phyloP scores from a whole-genome alignment of 495 filamentous ascomycete genomes.

The Trichoderma virens region DNA sequence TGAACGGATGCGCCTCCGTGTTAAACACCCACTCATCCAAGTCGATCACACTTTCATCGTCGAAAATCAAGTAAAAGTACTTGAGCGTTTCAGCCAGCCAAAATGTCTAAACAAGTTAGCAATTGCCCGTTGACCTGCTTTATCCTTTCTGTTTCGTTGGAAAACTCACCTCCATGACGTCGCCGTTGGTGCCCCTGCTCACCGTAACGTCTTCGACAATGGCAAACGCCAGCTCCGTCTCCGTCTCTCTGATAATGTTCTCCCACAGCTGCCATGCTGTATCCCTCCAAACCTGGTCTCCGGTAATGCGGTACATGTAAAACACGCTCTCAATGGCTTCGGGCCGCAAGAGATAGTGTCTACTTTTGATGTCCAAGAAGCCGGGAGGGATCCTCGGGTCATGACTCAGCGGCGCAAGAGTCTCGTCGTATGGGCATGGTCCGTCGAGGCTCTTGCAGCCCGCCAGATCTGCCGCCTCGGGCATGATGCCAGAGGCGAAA shows the following conservation, averaged over 20 bases:
- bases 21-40: conserved; percentile 50
- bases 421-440: conserved; percentile 21
- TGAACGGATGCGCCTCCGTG: conserved; percentile 72
- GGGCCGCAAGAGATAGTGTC: conserved; percentile 39
- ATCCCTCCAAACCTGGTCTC: conserved; percentile 41
- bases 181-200: conserved; percentile 22
- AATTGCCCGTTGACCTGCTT: conserved; percentile 11
- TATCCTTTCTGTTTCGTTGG: not conserved
- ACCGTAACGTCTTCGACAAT: conserved; percentile 31
- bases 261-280: conserved; percentile 53
- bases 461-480: conserved; percentile 53
- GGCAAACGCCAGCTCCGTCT: conserved; percentile 37
- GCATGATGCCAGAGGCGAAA: conserved; percentile 68
- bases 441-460: conserved; percentile 34
- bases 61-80: conserved; percentile 80
- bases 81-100: conserved; percentile 67
- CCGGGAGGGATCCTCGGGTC: conserved; percentile 15
- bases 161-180: conserved; percentile 36
- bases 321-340: conserved; percentile 57
- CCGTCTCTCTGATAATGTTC: conserved; percentile 32
- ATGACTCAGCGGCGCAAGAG: not conserved
- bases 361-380: conserved; percentile 22
- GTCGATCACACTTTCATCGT: conserved; percentile 57
- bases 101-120: conserved; percentile 32
- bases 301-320: conserved; percentile 51